Base-by-base conservation (phyloP, 2,329 filamentous ascomycete genomes). In the Moelleriella libera region DNA sequence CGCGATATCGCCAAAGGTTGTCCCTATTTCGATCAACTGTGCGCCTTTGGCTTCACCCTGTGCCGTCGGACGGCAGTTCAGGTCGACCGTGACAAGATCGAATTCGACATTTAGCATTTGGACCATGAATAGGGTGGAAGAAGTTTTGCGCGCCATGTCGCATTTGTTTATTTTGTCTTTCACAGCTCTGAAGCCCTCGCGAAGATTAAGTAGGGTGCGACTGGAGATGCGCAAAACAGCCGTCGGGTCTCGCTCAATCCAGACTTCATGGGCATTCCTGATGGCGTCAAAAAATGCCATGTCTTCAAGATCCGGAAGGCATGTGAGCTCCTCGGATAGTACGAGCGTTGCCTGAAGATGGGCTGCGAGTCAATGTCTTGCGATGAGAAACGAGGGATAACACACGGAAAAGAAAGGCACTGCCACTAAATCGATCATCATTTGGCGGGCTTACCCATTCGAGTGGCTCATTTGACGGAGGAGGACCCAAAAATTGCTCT, bases 91-190 rank as follows among this genome's bases (percentile, higher is more conserved):
- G 45, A 66, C 51, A 10, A 46, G 46, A 8, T 53, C 52, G 0
- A 44, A 9, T 11, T 45, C 41, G 9, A 47, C 48, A 14, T 52
- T 50, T 2, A 49, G 56, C 6, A 48, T 43, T 42, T 66, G 63
- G 4, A 58, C 53, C 8, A 65, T 47, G 44, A 61, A 62, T 2
- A 50, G 53, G 5, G 52, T 49, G 3, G 53, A 49, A 6, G 54
- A 45, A 21, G 55, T 51, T 11, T 60, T 54, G 5, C 55, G 57
- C 2, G 53, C 56, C 4, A 61, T 47, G 5, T 61, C 56, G 52
- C 64, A 54, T n/a, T 65, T 57, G 11, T 62, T 57, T 10, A 67
- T 55, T 5, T 44, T 48, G 57, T 55, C 58, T 48, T 64, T 64
- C 6, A 64, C 48, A 1, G 55, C 59, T 5, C 49, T 30, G 0